Base-by-base conservation (phyloP, 768 basidiomycete genomes). In the Tricholoma sp. region DNA sequence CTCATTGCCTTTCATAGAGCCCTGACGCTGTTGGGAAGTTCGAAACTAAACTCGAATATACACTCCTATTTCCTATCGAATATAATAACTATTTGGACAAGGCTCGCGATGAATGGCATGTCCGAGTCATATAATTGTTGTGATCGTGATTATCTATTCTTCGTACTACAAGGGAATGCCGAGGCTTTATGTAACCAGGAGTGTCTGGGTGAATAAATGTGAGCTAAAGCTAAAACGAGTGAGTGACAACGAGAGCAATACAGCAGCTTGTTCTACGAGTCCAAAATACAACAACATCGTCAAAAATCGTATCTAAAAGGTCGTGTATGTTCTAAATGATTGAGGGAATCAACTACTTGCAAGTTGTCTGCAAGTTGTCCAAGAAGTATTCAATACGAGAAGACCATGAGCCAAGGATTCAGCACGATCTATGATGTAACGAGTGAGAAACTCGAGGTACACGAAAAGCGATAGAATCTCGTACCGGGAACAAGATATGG, bases 401-500 rank as follows among this genome's bases (percentile, higher is more conserved):
- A 91, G 34, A 90, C 86, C 80, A 81, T 80, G 39, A 81, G 67
- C 79, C 79, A 81, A 4, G 79, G 79, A 59, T 77, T 74, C 50
- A 72, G 61, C 46, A 75, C 72, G 60, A 78, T 79, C 76, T 80
- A 59, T 52, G 57, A 22, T 52, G 16, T 18, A 41, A 27, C 32
- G 19, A 29, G 21, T 57, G 41, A 47, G 57, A 53, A 50, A 56
- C 16, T n/a, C 35, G 52, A 45, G 55, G 27, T 52, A n/a, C 39
- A 54, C 43, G 50, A 10, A 47, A 52, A 51, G 5, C 10, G 16
- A 35, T 3, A 45, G 5, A 34, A 43, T 12, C 37, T 72, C 81
- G 63, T 66, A 87, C 85, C 32, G 91, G 91, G 71, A 83, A 88
- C 51, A 90, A 67, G 24, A 89, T 78, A 64, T 91, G 89, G 60